Base-by-base conservation (phyloP, 208 protist genomes). In the Leptomonas pyrrhocoris region DNA sequence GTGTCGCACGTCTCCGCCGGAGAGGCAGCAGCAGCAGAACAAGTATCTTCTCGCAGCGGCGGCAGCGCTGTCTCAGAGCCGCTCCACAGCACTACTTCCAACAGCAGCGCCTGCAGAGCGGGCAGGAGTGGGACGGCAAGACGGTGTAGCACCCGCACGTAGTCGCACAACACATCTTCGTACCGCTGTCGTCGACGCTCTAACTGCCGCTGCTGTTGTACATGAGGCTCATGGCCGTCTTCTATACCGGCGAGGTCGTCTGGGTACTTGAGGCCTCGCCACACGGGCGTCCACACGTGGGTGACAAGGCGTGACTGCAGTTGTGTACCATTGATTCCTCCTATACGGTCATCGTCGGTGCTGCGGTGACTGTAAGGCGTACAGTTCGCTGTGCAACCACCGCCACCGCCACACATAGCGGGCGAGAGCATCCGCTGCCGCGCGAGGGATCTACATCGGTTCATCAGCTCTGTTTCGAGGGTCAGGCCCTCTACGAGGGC, bases 91-190 rank as follows among this genome's bases (percentile, higher is more conserved):
- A 70, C 46, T 25, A 77, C 64, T n/a, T 71, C 56, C 12, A 77
- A 27, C 18, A 71, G 49, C 7, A 77, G 53, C 28, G 58, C 31
- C 38, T 71, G 72, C 15, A 77, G 55, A 3, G 40, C 19, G 1
- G 36, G 63, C 7, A 28, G 28, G 12, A 66, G 23, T 3, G 55
- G 23, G 18, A 66, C 28, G n/a, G 43, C 56, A 13, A 49, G 31
- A 30, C 56, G 50, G 46, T 28, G 72, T 56, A 77, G 63, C 49
- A 71, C 56, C 23, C 46, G 72, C 40, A 77, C 63, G 34, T 69
- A 68, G 12, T 27, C 57, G 48, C 72, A 77, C 46, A 71, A 8
- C 19, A 77, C 40, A 0, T 61, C 57, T 50, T 77, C 63, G 13
- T 61, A 62, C 8, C 43, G 72, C 30, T 42, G 45, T 23, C 31